Evolutionary conservation across 2,329 filamentous ascomycete species (phyloP).

Genomic region (Fusarium cicatricum): DNA sequence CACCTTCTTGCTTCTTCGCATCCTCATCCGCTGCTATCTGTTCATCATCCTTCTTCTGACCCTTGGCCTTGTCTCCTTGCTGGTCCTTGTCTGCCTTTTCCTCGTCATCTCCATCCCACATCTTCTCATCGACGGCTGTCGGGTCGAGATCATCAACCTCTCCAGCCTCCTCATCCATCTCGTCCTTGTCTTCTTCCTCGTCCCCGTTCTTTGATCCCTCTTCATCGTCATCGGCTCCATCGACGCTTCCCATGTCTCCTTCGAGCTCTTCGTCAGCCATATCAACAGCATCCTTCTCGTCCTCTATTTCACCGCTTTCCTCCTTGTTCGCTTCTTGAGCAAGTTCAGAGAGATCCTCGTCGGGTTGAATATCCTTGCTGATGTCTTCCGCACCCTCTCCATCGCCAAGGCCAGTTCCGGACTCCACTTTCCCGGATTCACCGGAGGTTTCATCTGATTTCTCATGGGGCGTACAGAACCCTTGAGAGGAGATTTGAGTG

Average conservation of each 20-base stretch:
- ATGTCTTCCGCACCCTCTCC: constrained; percentile 97
- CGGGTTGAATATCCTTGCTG: constrained; percentile 93
- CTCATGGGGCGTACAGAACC: constrained; percentile 91
- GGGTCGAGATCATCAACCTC: constrained; percentile 92
- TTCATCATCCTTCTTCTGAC: constrained; percentile 71
- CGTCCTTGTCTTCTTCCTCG: constrained; percentile 71
- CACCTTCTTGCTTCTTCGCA: constrained; percentile 56
- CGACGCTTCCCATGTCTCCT: constrained; percentile 76
- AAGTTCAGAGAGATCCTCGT: constrained; percentile 91
- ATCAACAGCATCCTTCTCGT: constrained; percentile 86
- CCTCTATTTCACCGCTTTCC: constrained; percentile 72
- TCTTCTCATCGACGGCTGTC: constrained; percentile 94
- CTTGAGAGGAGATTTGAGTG: constrained; percentile 79
- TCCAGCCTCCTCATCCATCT: constrained; percentile 89
- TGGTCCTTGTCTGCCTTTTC: constrained; percentile 85
- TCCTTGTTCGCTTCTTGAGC: constrained; percentile 83
- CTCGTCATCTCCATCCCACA: constrained; percentile 91
- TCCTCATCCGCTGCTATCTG: constrained; percentile 68
- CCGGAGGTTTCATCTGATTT: constrained; percentile 75
- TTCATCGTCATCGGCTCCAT: constrained; percentile 68
- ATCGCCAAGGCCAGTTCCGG: constrained; percentile 91
- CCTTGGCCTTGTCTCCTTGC: constrained; percentile 75
- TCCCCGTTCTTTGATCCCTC: constrained; percentile 68
- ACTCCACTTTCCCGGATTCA: constrained; percentile 82
- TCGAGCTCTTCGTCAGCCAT: constrained; percentile 94